Conservation (phyloP, 2,329 filamentous ascomycete genomes). For the Cordyceps pruinosa region DNA sequence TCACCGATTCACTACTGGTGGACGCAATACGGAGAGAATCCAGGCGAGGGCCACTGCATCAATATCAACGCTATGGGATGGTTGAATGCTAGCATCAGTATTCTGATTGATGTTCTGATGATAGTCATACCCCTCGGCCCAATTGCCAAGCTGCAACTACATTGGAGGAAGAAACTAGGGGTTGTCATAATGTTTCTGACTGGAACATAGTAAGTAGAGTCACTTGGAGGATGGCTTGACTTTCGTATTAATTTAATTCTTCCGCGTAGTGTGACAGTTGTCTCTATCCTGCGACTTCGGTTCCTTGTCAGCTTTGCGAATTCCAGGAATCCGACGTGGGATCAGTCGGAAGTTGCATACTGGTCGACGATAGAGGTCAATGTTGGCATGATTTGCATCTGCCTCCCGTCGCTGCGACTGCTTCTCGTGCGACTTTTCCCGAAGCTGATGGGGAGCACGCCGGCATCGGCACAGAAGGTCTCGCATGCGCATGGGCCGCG, state of each 20-base stretch:
- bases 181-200: constrained; percentile 45
- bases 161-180: constrained; percentile 42
- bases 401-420: constrained; percentile 18
- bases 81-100: constrained; percentile 46
- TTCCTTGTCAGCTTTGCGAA: constrained; percentile 16
- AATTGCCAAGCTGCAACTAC: constrained; percentile 34
- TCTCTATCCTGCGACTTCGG: constrained; percentile 18
- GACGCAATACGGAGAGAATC: constrained; percentile 42
- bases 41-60: constrained; percentile 37
- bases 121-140: constrained; percentile 43
- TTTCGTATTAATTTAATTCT: not conserved
- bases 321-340: constrained; percentile 18
- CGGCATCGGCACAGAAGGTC: not conserved
- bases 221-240: not conserved
- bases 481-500: not conserved
- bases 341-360: constrained; percentile 14
- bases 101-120: constrained; percentile 45
- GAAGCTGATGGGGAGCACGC: constrained; percentile 11
- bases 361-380: constrained; percentile 21
- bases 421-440: constrained; percentile 17
- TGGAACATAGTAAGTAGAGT: constrained; percentile 36
- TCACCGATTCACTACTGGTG: constrained; percentile 45
- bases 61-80: constrained; percentile 43
- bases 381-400: constrained; percentile 20
- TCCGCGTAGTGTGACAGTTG: constrained; percentile 16